Conservation (phyloP, 805 yeast species). For the Monosporozyma yasuniensis region DNA sequence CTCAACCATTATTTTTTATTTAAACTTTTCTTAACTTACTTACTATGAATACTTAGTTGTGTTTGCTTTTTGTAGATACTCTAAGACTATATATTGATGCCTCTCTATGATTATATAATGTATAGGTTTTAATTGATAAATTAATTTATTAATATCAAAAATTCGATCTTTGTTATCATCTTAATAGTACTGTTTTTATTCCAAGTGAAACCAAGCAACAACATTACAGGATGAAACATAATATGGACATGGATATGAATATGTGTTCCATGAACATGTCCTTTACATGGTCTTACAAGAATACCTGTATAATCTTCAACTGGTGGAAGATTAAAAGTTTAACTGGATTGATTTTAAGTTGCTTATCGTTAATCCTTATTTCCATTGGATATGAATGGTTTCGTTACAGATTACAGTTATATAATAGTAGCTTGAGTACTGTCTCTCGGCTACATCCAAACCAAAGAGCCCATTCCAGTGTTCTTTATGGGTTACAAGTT, state of each 20-base stretch:
- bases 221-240: background rate
- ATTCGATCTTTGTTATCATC: too few relatives aligned
- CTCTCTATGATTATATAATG: slow-evolving; percentile 7
- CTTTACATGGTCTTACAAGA: slow-evolving; percentile 68
- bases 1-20: background rate
- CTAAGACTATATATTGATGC: slow-evolving; percentile 6
- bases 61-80: background rate
- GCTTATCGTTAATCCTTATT: slow-evolving; percentile 15
- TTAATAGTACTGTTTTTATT: too few relatives aligned
- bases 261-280: slow-evolving; percentile 57
- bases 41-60: background rate
- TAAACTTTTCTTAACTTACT: slow-evolving; percentile 1
- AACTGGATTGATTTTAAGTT: slow-evolving; percentile 42
- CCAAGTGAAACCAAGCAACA: too few relatives aligned
- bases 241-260: slow-evolving; percentile 3
- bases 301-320: slow-evolving; percentile 61
- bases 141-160: slow-evolving; percentile 2
- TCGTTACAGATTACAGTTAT: background rate
- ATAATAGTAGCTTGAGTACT: background rate
- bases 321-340: slow-evolving; percentile 71
- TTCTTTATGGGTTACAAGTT: slow-evolving; percentile 55
- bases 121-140: slow-evolving; percentile 16
- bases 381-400: slow-evolving; percentile 1
- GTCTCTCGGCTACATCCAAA: background rate
- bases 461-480: slow-evolving; percentile 24